These are phyloP conservation scores for Adenanthera pavonina DNA, from an alignment of 306 rosid genomes.

Conservation along the genomic window DNA sequence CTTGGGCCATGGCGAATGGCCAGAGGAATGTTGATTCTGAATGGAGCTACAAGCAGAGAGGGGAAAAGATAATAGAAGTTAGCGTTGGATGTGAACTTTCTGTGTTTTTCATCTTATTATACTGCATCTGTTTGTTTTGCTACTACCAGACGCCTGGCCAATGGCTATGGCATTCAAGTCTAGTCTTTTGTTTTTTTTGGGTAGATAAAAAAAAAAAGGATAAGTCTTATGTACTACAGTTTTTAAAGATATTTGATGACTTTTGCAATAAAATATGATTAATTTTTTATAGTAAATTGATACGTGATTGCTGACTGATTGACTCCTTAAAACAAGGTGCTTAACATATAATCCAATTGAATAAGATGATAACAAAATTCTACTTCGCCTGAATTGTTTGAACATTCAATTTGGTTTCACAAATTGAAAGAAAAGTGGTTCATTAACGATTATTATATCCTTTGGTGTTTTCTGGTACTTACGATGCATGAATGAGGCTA, in stretches of 20 bases:
- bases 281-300: neutral
- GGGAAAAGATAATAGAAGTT: neutral
- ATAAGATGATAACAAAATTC: neutral
- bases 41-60: neutral
- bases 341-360: neutral
- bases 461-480: neutral
- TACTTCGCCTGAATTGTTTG: neutral
- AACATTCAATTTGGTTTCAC: neutral
- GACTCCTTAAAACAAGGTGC: neutral
- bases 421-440: neutral
- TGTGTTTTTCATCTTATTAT: neutral
- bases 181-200: too few relatives aligned
- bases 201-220: too few relatives aligned
- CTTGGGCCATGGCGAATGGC: neutral
- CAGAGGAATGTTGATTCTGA: neutral
- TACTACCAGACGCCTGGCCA: neutral
- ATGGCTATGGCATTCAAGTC: neutral
- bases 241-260: too few relatives aligned
- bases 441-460: neutral
- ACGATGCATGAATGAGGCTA: neutral
- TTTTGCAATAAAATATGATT: too few relatives aligned
- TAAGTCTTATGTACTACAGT: too few relatives aligned
- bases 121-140: neutral
- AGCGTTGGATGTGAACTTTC: neutral
- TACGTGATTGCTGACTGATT: neutral